A percentile compares a stretch with the other conserved stretches of the same genome.
These are phyloP conservation scores for Neurospora africana DNA, from an alignment of 495 filamentous ascomycete species.

Conservation along the genomic window DNA sequence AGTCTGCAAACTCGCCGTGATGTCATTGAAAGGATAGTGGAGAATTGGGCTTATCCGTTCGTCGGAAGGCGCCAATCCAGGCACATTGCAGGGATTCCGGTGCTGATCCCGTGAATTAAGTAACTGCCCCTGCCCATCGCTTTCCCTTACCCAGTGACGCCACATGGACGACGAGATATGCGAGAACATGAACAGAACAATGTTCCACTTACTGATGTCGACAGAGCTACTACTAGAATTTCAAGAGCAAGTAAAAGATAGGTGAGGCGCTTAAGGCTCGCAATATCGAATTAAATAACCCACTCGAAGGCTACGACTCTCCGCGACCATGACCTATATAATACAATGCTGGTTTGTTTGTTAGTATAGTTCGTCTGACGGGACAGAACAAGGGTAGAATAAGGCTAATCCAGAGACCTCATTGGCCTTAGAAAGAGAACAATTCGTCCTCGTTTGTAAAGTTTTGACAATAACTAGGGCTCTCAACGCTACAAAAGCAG, in stretches of 20 bases:
- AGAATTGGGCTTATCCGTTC: background rate
- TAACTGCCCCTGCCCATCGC: background rate
- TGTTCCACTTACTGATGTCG: background rate
- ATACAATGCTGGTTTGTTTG: no score
- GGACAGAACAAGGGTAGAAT: no score
- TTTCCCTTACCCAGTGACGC: background rate
- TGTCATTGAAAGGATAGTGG: slow-evolving; percentile 5
- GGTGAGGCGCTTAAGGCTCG: background rate
- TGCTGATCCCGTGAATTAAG: no score
- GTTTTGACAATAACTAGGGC: no score
- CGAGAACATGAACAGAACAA: background rate
- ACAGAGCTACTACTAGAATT: background rate
- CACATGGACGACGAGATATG: background rate
- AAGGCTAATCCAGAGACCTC: no score
- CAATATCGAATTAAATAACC: background rate
- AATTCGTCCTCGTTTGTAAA: no score
- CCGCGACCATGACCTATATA: background rate
- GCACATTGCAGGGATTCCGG: background rate
- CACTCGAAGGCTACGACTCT: background rate
- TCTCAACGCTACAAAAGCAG: no score
- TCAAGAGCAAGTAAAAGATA: background rate
- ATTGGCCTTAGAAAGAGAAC: no score
- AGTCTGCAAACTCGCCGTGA: background rate
- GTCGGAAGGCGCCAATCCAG: background rate
- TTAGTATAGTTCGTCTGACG: no score